Conservation (phyloP, 2,329 filamentous ascomycete genomes). For the Verticillium nonalfalfae region DNA sequence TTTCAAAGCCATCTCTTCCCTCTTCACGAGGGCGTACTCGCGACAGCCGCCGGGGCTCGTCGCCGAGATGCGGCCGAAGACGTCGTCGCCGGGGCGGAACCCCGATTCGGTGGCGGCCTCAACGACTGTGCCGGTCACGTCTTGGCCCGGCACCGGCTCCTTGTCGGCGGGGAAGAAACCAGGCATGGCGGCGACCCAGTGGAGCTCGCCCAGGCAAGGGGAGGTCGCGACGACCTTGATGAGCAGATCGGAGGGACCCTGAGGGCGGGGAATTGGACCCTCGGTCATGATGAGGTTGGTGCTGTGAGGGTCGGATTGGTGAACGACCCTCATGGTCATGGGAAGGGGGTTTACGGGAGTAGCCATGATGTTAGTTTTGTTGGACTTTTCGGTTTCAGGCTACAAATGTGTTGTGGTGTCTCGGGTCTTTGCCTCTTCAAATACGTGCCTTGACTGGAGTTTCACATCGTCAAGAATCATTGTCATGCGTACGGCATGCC, state of each 20-base stretch:
- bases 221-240: slow-evolving; percentile 24
- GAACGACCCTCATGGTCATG: slow-evolving; percentile 15
- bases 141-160: slow-evolving; percentile 24
- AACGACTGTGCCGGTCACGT: slow-evolving; percentile 29
- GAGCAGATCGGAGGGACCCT: slow-evolving; percentile 18
- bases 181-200: slow-evolving; percentile 18
- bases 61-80: slow-evolving; percentile 24
- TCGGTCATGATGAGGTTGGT: slow-evolving; percentile 11
- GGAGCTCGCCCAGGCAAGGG: slow-evolving; percentile 23
- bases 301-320: slow-evolving; percentile 15
- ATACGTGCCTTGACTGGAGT: no score
- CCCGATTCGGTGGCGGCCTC: slow-evolving; percentile 15
- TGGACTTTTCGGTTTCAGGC: no score
- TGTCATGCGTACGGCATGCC: no score
- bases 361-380: neutral
- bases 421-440: no score
- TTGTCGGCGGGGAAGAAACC: slow-evolving; percentile 13
- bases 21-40: slow-evolving; percentile 23
- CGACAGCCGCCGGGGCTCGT: slow-evolving; percentile 19
- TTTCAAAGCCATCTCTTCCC: slow-evolving; percentile 23
- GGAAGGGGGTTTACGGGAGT: slow-evolving; percentile 5
- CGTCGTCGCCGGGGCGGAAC: slow-evolving; percentile 24
- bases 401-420: no score
- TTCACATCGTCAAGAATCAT: no score
- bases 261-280: slow-evolving; percentile 14